Evolutionary conservation across 1,284 basidiomycete genomes (phyloP).

Genomic region (Retiboletus flavoniger): DNA sequence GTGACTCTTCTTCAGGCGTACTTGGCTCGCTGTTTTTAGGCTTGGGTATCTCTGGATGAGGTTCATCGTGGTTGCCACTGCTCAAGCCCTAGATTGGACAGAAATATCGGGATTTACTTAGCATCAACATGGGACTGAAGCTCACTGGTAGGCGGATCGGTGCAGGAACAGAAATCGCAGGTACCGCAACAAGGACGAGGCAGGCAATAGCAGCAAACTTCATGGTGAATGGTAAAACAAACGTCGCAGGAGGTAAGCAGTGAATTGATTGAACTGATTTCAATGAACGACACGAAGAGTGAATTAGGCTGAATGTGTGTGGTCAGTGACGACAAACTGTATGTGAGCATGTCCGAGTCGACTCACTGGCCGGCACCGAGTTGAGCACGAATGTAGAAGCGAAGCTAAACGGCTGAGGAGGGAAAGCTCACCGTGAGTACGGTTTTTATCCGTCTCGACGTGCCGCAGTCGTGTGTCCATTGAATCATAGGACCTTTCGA

Average conservation of each 20-base stretch:
- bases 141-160: not conserved
- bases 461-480: not conserved
- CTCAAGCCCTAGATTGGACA: not conserved
- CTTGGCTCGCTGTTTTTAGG: too few species aligned
- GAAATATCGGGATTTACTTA: not conserved
- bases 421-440: not conserved
- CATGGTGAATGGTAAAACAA: not conserved
- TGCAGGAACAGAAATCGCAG: not conserved
- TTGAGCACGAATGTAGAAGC: not conserved
- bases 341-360: not conserved
- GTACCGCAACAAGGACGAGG: not conserved
- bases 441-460: not conserved
- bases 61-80: too few species aligned
- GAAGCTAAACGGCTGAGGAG: not conserved
- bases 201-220: not conserved
- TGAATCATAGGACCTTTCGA: too few species aligned
- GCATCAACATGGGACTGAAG: not conserved
- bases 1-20: too few species aligned
- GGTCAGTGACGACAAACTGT: not conserved
- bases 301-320: not conserved
- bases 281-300: not conserved
- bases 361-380: constrained; percentile 1
- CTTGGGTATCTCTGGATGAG: too few species aligned
- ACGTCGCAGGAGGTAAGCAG: not conserved
- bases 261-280: too few species aligned